A percentile compares a stretch with the other conserved stretches of the same genome.
Conservation (phyloP, 208 protist species). For the Leishmania tarentolae region DNA sequence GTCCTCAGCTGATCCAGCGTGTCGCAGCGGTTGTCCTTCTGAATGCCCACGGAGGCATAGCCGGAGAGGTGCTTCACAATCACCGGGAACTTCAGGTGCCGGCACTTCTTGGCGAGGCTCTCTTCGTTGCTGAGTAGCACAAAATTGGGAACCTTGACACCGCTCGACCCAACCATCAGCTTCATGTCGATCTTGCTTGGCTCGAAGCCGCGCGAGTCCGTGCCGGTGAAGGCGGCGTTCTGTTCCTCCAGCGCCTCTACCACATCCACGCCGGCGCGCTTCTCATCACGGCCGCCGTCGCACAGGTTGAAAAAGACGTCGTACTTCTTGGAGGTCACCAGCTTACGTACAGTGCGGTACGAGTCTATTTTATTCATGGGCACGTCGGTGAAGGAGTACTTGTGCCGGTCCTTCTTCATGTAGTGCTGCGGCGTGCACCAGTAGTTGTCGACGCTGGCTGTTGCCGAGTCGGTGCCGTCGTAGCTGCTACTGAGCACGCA, state of each 20-base stretch:
- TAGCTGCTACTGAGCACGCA: constrained; percentile 90
- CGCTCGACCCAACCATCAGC: constrained; percentile 74
- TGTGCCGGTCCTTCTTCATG: constrained; percentile 68
- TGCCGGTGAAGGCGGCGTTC: constrained; percentile 89
- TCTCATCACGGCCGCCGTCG: constrained; percentile 84
- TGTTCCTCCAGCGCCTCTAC: constrained; percentile 84
- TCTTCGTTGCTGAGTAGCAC: constrained; percentile 72
- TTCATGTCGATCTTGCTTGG: constrained; percentile 92
- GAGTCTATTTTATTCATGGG: constrained; percentile 74
- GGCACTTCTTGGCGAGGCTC: constrained; percentile 80
- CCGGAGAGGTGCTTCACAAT: constrained; percentile 90
- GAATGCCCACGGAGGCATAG: constrained; percentile 87
- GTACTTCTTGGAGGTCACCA: constrained; percentile 82
- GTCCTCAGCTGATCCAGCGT: constrained; percentile 75
- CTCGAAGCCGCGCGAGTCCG: constrained; percentile 85
- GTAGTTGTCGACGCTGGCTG: constrained; percentile 79
- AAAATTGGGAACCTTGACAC: constrained; percentile 84
- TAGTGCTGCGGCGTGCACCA: constrained; percentile 82
- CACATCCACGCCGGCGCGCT: constrained; percentile 83
- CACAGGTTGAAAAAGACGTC: constrained; percentile 92
- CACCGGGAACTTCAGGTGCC: constrained; percentile 85
- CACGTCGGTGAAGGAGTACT: constrained; percentile 76
- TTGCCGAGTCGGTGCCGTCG: constrained; percentile 73
- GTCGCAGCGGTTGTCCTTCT: constrained; percentile 85
- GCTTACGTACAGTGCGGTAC: constrained; percentile 70